Evolutionary conservation across 2,329 filamentous ascomycete species (phyloP), one percentile per base, ranked within the genome.

Genomic region (Thelonectria discophora): DNA sequence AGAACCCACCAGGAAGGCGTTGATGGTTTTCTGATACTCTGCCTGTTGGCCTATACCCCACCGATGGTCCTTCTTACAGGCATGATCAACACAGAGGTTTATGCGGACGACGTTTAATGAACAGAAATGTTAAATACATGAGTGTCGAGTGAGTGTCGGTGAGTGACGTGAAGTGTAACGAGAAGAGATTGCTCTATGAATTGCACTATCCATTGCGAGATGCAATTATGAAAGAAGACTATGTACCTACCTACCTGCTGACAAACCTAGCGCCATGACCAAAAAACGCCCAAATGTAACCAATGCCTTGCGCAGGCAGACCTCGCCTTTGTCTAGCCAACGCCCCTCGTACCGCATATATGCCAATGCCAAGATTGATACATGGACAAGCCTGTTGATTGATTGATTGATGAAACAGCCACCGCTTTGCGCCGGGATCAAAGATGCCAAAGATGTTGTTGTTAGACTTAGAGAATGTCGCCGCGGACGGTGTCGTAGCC

Each of bases 1-100:
- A 66, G 62, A 71, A 72, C 60, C 69, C 73, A 73, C 72, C 68
- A 67, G 70, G 69, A 76, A 73, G 77, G 77, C 77, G 77, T 79
- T 79, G 75, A 76, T 69, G 77, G 72, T 73, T 77, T 78, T 77
- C 70, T 76, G 70, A 75, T 71, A 73, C 72, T 69, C 69, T 75
- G 75, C 74, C 74, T 77, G 75, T 74, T 74, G 76, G 75, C 75
- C 75, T 78, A 79, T 79, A 79, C 77, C 77, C 73, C 69, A 70
- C 70, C 68, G 73, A 76, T 70, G 73, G 70, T 72, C 67, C 71
- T 72, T 70, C 67, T 73, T 69, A 70, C 72, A 75, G 75, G 74
- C 74, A 75, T 70, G 71, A 71, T 72, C 68, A 71, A 75, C 68
- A 68, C 69, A 71, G 73, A 74, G 71, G 68, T 70, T 73, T 73